A percentile compares a stretch with the other conserved stretches of the same genome.
phyloP scores from a whole-genome alignment of 768 basidiomycete species.

The Daedaleopsis nitida region DNA sequence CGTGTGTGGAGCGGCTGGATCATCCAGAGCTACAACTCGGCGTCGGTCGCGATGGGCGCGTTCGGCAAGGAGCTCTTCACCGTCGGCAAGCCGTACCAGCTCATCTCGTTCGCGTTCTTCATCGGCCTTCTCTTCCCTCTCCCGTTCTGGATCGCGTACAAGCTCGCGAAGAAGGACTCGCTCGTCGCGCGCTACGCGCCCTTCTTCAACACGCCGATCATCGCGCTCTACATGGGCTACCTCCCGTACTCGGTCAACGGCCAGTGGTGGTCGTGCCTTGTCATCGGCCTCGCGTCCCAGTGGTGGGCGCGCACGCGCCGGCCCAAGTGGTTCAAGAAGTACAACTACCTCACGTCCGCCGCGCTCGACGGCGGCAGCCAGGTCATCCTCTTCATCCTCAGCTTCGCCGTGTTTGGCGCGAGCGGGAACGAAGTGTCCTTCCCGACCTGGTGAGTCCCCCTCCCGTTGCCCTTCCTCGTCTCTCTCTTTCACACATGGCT shows the following conservation, averaged over 20 bases:
- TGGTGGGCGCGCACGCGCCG: slow-evolving; percentile 49
- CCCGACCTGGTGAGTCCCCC: slow-evolving; percentile 46
- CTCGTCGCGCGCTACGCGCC: slow-evolving; percentile 36
- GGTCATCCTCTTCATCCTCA: slow-evolving; percentile 51
- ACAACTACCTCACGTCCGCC: slow-evolving; percentile 49
- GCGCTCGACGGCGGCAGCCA: slow-evolving; percentile 52
- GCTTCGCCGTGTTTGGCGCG: slow-evolving; percentile 42
- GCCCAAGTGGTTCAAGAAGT: slow-evolving; percentile 53
- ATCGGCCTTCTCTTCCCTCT: slow-evolving; percentile 52
- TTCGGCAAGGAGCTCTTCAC: slow-evolving; percentile 55
- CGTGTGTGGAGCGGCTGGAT: slow-evolving; percentile 58
- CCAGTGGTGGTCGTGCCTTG: slow-evolving; percentile 55
- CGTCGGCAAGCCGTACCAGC: slow-evolving; percentile 47
- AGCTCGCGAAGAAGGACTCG: slow-evolving; percentile 37
- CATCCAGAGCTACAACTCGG: slow-evolving; percentile 54
- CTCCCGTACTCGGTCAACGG: slow-evolving; percentile 57
- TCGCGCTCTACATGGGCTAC: slow-evolving; percentile 38
- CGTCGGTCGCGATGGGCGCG: slow-evolving; percentile 57
- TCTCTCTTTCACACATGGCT: neutral
- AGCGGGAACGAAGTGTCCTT: slow-evolving; percentile 44
- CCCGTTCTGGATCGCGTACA: slow-evolving; percentile 50
- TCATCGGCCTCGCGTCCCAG: slow-evolving; percentile 51
- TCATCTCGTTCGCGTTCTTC: slow-evolving; percentile 52
- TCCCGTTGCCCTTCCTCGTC: neutral
- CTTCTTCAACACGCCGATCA: slow-evolving; percentile 50